Percentiles rank a stretch among this genome's conserved stretches.
Evolutionary conservation across 345 rosid species (phyloP).

Genomic region (Chamaenerion angustifolium): DNA sequence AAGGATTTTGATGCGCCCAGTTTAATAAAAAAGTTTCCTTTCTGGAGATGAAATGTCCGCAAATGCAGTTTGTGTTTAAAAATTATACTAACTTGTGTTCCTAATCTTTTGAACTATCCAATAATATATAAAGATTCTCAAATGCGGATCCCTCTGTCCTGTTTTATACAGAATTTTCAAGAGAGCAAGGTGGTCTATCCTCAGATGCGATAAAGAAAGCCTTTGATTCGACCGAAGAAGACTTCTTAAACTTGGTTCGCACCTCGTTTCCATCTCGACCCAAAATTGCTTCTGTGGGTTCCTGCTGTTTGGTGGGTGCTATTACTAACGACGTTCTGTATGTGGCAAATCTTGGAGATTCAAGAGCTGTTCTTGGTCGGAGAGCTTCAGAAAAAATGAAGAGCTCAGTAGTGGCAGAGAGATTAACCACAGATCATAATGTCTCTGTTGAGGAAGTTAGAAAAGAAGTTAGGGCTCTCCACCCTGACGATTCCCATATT

Average conservation of each 20-base stretch:
- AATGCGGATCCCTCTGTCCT: too few species aligned
- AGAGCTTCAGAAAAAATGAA: slow-evolving; percentile 24
- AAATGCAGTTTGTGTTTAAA: too few species aligned
- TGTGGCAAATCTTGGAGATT: slow-evolving; percentile 93
- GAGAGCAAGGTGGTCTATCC: slow-evolving; percentile 78
- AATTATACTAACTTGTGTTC: too few species aligned
- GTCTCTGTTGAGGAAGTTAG: slow-evolving; percentile 87
- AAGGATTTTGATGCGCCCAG: too few species aligned
- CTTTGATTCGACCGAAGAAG: slow-evolving; percentile 86
- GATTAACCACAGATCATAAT: slow-evolving; percentile 92
- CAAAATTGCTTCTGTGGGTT: slow-evolving; percentile 84
- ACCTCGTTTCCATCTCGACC: slow-evolving; percentile 51
- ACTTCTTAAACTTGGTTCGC: slow-evolving; percentile 65
- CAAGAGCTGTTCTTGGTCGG: slow-evolving; percentile 85
- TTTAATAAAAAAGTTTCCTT: too few species aligned
- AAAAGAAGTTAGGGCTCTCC: slow-evolving; percentile 86
- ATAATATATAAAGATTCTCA: too few species aligned
- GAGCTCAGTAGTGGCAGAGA: slow-evolving; percentile 47
- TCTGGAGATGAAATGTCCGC: too few species aligned
- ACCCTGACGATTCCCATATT: slow-evolving; percentile 90
- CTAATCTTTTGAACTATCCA: too few species aligned
- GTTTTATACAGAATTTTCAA: slow-evolving; percentile 42
- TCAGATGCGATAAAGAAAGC: slow-evolving; percentile 74
- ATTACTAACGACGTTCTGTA: slow-evolving; percentile 56
- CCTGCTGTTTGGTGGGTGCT: slow-evolving; percentile 91